Base-by-base conservation (phyloP, 2,329 filamentous ascomycete genomes). In the Fusarium penzigii region DNA sequence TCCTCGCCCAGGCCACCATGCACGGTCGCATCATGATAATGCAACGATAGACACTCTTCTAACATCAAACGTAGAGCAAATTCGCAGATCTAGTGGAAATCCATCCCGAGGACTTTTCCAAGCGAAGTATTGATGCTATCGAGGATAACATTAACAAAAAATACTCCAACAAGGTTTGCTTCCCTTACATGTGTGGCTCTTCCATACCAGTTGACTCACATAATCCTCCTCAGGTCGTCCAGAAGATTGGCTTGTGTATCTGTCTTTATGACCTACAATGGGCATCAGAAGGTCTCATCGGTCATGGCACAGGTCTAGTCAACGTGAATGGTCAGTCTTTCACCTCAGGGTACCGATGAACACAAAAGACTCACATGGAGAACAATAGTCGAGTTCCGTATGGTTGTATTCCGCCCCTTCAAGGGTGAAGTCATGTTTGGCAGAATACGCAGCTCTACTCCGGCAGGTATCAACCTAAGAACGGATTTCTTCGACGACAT, bases 121-220 rank as follows among this genome's bases (percentile, higher is more conserved):
- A 94, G 72, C 80, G 85, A 55, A 95, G 90, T 67, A 82, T 85
- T 32, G 83, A 92, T 57, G 91, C 92, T 1, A 90, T 99, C 58
- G 92, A 97, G 73, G 92, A 99, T 75, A 94, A 94, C 65, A 94
- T 99, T 75, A 97, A 99, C 70, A 82, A 86, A 58, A 99, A 99
- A 75, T 99, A 97, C 72, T 86, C 93, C 53, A 97, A 99, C 75
- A 94, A 93, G 74, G 88, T 90, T 48, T 41, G 62, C 17, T 29
- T 29, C 2, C 11, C 12, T 39, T 9, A 12, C 17, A 7, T 34
- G 17, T 2, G n/a, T 34, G 41, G 41, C 20, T 12, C 41, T 14
- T 10, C 12, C 47, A 39, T 38, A 52, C 43, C 14, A 43, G 42
- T 42, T 56, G 17, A 50, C 41, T 36, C 16, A 25, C 42, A 44